Percentiles rank a stretch among this genome's conserved stretches.
phyloP scores from a whole-genome alignment of 805 yeast species.

The Wickerhamiella qilinensis region DNA sequence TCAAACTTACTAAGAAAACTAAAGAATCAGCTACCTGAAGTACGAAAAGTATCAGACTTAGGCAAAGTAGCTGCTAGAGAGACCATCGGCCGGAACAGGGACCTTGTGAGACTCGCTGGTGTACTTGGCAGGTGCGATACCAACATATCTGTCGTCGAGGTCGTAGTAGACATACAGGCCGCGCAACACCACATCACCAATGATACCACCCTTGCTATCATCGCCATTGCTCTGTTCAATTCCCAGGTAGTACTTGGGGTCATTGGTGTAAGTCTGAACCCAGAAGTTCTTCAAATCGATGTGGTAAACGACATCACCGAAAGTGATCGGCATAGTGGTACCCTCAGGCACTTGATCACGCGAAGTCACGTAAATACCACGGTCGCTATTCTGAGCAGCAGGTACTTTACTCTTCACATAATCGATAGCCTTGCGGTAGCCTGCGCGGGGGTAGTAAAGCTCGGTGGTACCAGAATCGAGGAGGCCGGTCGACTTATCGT shows the following conservation, averaged over 20 bases:
- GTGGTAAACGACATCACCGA: neutral
- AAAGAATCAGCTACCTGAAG: too few species aligned
- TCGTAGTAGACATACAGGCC: constrained; percentile 50
- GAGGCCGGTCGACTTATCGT: constrained; percentile 6
- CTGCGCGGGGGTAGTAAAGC: constrained; percentile 16
- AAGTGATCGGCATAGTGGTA: neutral
- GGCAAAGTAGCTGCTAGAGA: too few species aligned
- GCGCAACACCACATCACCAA: constrained; percentile 51
- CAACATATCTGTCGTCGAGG: constrained; percentile 36
- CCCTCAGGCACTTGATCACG: neutral
- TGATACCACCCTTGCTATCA: constrained; percentile 23
- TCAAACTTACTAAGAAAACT: too few species aligned
- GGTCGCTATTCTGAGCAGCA: neutral
- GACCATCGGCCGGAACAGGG: neutral
- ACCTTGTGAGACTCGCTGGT: neutral
- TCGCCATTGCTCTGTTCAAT: constrained; percentile 15
- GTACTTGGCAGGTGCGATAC: constrained; percentile 28
- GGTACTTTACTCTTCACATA: neutral
- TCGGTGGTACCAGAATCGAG: constrained; percentile 41
- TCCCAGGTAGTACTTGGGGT: constrained; percentile 15
- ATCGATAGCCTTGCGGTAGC: neutral
- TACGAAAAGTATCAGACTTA: too few species aligned
- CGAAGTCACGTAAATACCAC: neutral
- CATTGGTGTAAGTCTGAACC: neutral
- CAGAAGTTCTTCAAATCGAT: neutral